phyloP scores from a whole-genome alignment of 352 stramenopile species.

The Globisporangium nagaii region DNA sequence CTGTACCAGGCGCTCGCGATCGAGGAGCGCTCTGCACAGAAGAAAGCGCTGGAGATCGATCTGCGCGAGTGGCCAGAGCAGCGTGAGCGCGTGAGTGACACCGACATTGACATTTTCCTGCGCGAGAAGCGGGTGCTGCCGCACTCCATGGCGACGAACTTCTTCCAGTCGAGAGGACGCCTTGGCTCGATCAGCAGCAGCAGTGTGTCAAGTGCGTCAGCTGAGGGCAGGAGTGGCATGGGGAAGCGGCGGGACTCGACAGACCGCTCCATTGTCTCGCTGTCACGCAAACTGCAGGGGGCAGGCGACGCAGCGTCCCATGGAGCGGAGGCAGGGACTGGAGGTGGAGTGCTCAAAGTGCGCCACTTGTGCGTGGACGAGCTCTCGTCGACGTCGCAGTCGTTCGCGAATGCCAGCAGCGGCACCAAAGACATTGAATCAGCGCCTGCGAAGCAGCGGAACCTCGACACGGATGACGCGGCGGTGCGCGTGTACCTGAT shows the following conservation, averaged over 20 bases:
- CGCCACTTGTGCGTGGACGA: slow-evolving; percentile 12
- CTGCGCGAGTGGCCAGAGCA: slow-evolving; percentile 87
- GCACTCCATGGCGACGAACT: slow-evolving; percentile 16
- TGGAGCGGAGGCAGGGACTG: not conserved
- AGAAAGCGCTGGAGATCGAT: slow-evolving; percentile 37
- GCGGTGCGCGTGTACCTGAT: slow-evolving; percentile 46
- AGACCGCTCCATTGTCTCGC: slow-evolving; percentile 26
- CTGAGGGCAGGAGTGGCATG: not conserved
- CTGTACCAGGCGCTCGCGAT: slow-evolving; percentile 40
- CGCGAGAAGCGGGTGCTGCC: slow-evolving; percentile 43
- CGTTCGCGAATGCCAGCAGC: not conserved
- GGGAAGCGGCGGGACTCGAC: slow-evolving; percentile 8
- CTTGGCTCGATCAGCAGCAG: slow-evolving; percentile 5
- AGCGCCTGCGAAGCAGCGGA: not conserved
- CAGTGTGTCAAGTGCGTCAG: not conserved
- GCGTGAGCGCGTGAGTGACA: slow-evolving; percentile 71
- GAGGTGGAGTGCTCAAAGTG: not conserved
- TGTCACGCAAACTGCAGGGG: slow-evolving; percentile 23
- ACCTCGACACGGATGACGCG: slow-evolving; percentile 41
- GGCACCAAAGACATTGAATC: not conserved
- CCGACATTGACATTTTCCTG: slow-evolving; percentile 72
- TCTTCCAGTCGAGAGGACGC: not conserved
- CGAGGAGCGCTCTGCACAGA: slow-evolving; percentile 1
- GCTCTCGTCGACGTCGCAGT: not conserved
- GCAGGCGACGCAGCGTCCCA: not conserved